Percentiles rank a stretch among this genome's conserved stretches.
phyloP scores from a whole-genome alignment of 148 eudicot genomes.

The Pouteria glomerata region DNA sequence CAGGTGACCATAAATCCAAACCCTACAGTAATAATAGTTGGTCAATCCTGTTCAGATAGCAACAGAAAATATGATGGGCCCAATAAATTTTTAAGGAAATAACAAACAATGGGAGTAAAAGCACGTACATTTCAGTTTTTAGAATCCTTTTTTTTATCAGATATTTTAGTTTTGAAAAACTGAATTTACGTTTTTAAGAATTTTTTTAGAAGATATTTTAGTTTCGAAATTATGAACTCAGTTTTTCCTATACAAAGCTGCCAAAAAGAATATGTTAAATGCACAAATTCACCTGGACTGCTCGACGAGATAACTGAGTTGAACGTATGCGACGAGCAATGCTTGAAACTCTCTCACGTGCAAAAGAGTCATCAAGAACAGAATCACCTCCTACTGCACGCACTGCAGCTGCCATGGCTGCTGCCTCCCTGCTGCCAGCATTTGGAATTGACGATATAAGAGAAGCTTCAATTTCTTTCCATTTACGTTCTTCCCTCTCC shows the following conservation, averaged over 20 bases:
- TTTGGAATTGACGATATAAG: constrained; percentile 94
- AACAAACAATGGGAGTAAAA: background rate
- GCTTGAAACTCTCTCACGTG: constrained; percentile 89
- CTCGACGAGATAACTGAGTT: constrained; percentile 86
- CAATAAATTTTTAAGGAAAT: background rate
- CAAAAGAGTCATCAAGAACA: constrained; percentile 92
- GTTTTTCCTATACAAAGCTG: background rate
- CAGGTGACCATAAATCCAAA: background rate
- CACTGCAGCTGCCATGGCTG: constrained; percentile 98
- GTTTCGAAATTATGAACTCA: too few species aligned
- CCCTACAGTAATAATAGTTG: background rate
- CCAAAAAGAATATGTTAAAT: background rate
- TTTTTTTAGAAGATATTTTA: background rate
- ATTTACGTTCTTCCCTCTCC: constrained; percentile 98
- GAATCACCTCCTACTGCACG: constrained; percentile 99
- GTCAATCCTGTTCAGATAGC: background rate
- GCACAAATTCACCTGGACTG: constrained; percentile 58
- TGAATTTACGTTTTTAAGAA: too few species aligned
- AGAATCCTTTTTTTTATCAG: background rate
- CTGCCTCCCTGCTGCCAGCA: constrained; percentile 98
- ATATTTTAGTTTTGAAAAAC: background rate
- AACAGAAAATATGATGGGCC: background rate
- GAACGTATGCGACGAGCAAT: constrained; percentile 86
- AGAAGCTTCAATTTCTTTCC: constrained; percentile 99
- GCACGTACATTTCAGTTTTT: too few species aligned